A percentile compares a stretch with the other conserved stretches of the same genome.
Evolutionary conservation across 306 rosid species (phyloP).

Genomic region (Dalbergia oliveri): DNA sequence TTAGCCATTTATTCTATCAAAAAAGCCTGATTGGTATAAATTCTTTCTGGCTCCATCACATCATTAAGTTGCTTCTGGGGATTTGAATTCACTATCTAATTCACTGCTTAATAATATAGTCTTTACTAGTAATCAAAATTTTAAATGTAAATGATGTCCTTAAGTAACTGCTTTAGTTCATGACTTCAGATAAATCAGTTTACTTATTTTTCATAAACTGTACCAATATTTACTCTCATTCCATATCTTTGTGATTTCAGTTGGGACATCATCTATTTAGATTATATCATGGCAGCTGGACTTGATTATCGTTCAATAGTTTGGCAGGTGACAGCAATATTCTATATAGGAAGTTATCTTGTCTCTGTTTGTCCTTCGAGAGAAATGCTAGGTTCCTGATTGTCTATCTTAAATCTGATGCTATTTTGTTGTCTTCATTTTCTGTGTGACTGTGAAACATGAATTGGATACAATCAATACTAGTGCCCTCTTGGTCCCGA

Average conservation of each 20-base stretch:
- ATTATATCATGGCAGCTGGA: slow-evolving; percentile 97
- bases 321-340: slow-evolving; percentile 77
- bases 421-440: not conserved
- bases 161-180: slow-evolving; percentile 28
- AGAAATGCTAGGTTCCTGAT: slow-evolving; percentile 8
- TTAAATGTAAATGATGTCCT: slow-evolving; percentile 26
- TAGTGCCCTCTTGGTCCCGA: slow-evolving; percentile 13
- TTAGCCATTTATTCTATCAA: slow-evolving; percentile 20
- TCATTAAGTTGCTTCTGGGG: slow-evolving; percentile 28
- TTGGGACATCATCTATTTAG: slow-evolving; percentile 99
- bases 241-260: slow-evolving; percentile 57
- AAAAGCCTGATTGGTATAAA: slow-evolving; percentile 9
- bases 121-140: not conserved
- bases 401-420: slow-evolving; percentile 32
- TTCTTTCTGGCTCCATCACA: not conserved
- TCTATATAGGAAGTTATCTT: slow-evolving; percentile 29
- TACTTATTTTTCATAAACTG: not conserved
- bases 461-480: slow-evolving; percentile 25
- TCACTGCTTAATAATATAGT: slow-evolving; percentile 13
- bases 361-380: slow-evolving; percentile 3
- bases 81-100: slow-evolving; percentile 10
- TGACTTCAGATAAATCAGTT: slow-evolving; percentile 29
- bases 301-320: slow-evolving; percentile 87
- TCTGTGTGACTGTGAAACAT: not conserved
- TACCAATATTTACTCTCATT: slow-evolving; percentile 15